These are phyloP conservation scores for Pichia sp. DNA, from an alignment of 1,139 yeast genomes.

Conservation along the genomic window DNA sequence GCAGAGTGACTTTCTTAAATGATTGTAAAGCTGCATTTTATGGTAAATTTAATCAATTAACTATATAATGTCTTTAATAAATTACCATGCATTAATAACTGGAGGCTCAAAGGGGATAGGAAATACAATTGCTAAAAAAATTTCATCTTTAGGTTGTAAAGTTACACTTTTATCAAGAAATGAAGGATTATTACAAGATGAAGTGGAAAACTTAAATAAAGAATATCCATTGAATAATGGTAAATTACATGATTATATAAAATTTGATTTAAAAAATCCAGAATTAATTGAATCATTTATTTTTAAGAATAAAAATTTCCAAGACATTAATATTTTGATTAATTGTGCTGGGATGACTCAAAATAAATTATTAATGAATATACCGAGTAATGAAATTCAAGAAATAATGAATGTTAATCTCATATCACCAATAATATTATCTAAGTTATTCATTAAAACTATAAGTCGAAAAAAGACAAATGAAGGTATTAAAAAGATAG, in stretches of 20 bases:
- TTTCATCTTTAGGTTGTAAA: conserved; percentile 58
- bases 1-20: too few relatives aligned
- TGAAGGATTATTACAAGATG: conserved; percentile 33
- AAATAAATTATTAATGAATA: conserved; percentile 44
- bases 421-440: conserved; percentile 55
- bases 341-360: conserved; percentile 85
- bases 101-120: conserved; percentile 92
- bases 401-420: conserved; percentile 56
- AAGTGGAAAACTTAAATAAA: conserved; percentile 33
- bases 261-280: conserved; percentile 43
- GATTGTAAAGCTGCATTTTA: too few relatives aligned
- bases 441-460: conserved; percentile 42
- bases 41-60: too few relatives aligned
- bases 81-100: conserved; percentile 51
- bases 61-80: background rate
- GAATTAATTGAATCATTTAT: conserved; percentile 24
- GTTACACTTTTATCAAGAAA: conserved; percentile 59
- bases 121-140: conserved; percentile 47
- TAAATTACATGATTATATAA: conserved; percentile 41
- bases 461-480: background rate
- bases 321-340: conserved; percentile 43
- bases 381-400: conserved; percentile 39
- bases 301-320: background rate
- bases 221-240: conserved; percentile 18
- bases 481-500: background rate